Percentiles rank a stretch among this genome's conserved stretches.
These are phyloP conservation scores for Nakazawaea wyomingensis DNA, from an alignment of 805 yeast species.

Conservation along the genomic window DNA sequence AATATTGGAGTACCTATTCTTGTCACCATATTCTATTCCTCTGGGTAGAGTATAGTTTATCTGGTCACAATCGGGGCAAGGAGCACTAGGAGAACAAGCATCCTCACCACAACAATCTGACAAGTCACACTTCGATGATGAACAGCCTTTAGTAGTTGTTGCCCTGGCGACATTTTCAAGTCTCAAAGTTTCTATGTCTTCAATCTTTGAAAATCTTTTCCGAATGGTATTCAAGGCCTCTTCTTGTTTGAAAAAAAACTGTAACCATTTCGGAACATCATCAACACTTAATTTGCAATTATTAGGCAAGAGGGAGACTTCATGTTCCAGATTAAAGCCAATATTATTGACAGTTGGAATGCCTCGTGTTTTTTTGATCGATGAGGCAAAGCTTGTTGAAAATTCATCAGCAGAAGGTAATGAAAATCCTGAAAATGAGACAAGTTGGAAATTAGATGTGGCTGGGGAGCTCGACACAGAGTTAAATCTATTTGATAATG, in stretches of 20 bases:
- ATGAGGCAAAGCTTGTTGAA: slow-evolving; percentile 23
- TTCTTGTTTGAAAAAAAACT: slow-evolving; percentile 12
- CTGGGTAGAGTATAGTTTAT: slow-evolving; percentile 34
- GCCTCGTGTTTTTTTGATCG: slow-evolving; percentile 18
- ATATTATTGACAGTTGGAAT: background rate
- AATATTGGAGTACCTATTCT: slow-evolving; percentile 39
- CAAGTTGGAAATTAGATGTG: background rate
- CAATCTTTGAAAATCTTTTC: slow-evolving; percentile 32
- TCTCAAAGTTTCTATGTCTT: slow-evolving; percentile 33
- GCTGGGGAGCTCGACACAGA: slow-evolving; percentile 11
- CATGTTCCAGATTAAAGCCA: background rate
- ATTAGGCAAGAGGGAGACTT: slow-evolving; percentile 2
- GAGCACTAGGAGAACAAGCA: slow-evolving; percentile 34
- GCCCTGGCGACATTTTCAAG: slow-evolving; percentile 28
- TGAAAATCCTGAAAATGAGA: slow-evolving; percentile 33
- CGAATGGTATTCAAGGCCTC: slow-evolving; percentile 24
- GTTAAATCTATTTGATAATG: background rate
- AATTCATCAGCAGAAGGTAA: slow-evolving; percentile 36
- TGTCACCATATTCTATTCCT: slow-evolving; percentile 40
- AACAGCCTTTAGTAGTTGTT: no score
- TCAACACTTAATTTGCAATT: slow-evolving; percentile 14
- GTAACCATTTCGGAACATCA: slow-evolving; percentile 14
- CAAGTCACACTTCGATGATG: no score
- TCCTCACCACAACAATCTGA: slow-evolving; percentile 13
- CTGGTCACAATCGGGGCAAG: slow-evolving; percentile 38